A percentile compares a stretch with the other conserved stretches of the same genome.
Evolutionary conservation across 2,329 filamentous ascomycete species (phyloP).

Genomic region (Trichoderma koningii): DNA sequence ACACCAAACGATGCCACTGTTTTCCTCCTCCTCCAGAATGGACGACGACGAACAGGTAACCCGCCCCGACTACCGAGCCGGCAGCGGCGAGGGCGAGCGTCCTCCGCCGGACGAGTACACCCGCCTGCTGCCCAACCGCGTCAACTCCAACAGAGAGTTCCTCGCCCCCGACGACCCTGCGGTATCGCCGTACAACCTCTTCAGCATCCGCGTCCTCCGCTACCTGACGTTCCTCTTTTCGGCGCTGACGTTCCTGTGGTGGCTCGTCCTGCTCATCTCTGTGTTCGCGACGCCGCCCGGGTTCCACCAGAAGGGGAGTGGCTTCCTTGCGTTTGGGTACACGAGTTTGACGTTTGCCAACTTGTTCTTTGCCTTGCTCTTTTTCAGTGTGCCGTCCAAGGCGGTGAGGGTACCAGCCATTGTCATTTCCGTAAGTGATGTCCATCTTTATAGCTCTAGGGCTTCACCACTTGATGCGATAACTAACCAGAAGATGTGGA

Average conservation of each 20-base stretch:
- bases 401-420: slow-evolving; percentile 73
- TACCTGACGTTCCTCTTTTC: slow-evolving; percentile 78
- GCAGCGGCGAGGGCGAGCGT: slow-evolving; percentile 30
- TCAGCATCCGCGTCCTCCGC: slow-evolving; percentile 80
- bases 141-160: slow-evolving; percentile 50
- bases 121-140: slow-evolving; percentile 68
- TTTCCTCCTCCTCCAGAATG: slow-evolving; percentile 36
- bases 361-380: slow-evolving; percentile 74
- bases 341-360: slow-evolving; percentile 76
- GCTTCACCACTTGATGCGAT: slow-evolving; percentile 56
- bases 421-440: slow-evolving; percentile 55
- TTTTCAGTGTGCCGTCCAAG: slow-evolving; percentile 83
- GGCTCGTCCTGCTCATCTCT: slow-evolving; percentile 84
- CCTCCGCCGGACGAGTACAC: slow-evolving; percentile 54
- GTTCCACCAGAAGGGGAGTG: slow-evolving; percentile 84
- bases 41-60: slow-evolving; percentile 31
- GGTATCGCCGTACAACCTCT: slow-evolving; percentile 93
- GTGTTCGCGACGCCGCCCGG: slow-evolving; percentile 88
- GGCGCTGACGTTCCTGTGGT: slow-evolving; percentile 81
- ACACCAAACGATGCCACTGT: slow-evolving; percentile 40
- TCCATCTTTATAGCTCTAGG: background rate
- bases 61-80: background rate
- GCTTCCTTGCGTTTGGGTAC: slow-evolving; percentile 86
- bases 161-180: slow-evolving; percentile 49
- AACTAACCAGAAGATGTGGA: slow-evolving; percentile 11